These are phyloP conservation scores for Phalaenopsis equestris DNA, from an alignment of 106 monocot genomes.

Conservation along the genomic window DNA sequence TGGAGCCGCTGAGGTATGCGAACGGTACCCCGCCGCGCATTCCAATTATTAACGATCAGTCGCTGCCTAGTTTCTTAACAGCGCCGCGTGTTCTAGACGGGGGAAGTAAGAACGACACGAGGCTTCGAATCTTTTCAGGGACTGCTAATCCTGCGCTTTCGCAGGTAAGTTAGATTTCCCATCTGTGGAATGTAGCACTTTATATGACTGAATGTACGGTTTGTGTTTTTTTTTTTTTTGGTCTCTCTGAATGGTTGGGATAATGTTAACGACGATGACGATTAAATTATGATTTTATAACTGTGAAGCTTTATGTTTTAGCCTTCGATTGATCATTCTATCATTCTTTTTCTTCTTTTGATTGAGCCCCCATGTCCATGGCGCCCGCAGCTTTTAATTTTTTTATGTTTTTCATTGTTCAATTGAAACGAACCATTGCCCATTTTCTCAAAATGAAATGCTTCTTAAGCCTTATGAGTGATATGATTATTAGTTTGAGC, in stretches of 20 bases:
- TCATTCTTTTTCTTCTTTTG: too few species aligned
- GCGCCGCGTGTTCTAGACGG: slow-evolving; percentile 9
- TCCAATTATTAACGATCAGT: slow-evolving; percentile 26
- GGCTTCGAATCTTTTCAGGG: slow-evolving; percentile 71
- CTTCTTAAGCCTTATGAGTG: too few species aligned
- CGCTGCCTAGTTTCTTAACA: slow-evolving; percentile 20
- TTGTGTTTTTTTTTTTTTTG: not conserved
- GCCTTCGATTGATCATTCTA: not conserved
- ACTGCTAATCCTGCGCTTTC: slow-evolving; percentile 64
- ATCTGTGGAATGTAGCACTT: not conserved
- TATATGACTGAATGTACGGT: not conserved
- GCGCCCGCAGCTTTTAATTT: too few species aligned
- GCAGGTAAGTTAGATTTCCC: slow-evolving; percentile 25
- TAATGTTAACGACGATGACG: not conserved
- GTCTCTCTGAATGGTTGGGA: not conserved
- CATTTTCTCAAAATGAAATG: too few species aligned
- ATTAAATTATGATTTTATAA: not conserved
- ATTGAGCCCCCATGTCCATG: too few species aligned
- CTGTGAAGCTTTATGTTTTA: not conserved
- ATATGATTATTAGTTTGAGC: too few species aligned
- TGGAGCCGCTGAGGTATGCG: slow-evolving; percentile 32
- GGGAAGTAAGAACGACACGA: slow-evolving; percentile 16
- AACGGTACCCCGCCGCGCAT: slow-evolving; percentile 44
- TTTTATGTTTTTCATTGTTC: too few species aligned
- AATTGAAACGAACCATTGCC: too few species aligned